A percentile compares a stretch with the other conserved stretches of the same genome.
phyloP scores from a whole-genome alignment of 164 flowering plant species.

The Brasenia schreberi region DNA sequence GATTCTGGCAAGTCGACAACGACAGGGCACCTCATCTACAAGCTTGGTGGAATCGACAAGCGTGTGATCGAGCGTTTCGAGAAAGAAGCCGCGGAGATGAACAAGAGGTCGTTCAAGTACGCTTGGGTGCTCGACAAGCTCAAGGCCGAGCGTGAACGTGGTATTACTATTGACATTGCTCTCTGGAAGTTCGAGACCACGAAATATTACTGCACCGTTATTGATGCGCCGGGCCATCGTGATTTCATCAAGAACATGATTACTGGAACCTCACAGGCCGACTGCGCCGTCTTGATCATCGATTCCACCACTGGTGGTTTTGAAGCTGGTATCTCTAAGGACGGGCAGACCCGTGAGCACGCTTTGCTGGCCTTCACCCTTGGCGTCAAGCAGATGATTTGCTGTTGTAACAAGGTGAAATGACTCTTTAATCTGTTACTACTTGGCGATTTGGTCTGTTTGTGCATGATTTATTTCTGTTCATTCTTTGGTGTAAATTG shows the following conservation, averaged over 20 bases:
- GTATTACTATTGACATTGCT: constrained; percentile 78
- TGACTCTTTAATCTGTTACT: neutral
- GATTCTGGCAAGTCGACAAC: constrained; percentile 71
- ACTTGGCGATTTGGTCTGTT: neutral
- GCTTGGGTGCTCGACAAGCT: constrained; percentile 84
- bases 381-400: constrained; percentile 77
- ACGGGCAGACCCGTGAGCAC: constrained; percentile 87
- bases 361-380: constrained; percentile 73
- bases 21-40: constrained; percentile 71
- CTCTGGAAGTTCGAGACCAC: constrained; percentile 83
- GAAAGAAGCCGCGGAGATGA: constrained; percentile 92
- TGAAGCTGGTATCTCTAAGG: constrained; percentile 85
- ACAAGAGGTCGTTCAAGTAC: constrained; percentile 80
- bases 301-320: constrained; percentile 86
- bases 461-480: too few relatives aligned
- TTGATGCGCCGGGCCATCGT: constrained; percentile 84
- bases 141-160: constrained; percentile 87
- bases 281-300: constrained; percentile 68
- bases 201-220: constrained; percentile 78
- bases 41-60: constrained; percentile 89
- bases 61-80: constrained; percentile 82
- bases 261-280: constrained; percentile 82
- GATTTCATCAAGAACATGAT: constrained; percentile 88
- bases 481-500: too few relatives aligned
- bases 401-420: constrained; percentile 70